Conservation (phyloP, 2,329 filamentous ascomycete genomes). For the Fusarium verticillioides region DNA sequence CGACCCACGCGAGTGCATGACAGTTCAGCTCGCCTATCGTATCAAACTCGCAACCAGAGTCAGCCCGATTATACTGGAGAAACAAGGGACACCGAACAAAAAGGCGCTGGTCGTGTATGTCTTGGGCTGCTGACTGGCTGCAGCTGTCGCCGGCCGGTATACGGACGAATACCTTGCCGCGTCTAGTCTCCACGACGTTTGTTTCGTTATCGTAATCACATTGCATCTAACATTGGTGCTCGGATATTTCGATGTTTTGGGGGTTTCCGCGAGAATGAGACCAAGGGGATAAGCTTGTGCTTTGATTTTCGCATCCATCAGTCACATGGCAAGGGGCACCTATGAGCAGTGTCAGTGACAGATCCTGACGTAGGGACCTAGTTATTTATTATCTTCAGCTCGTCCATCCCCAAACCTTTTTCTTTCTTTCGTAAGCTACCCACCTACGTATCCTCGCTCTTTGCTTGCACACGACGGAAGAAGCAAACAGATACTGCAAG, state of each 20-base stretch:
- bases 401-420: not conserved
- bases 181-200: not conserved
- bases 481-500: slow-evolving; percentile 11
- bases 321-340: not conserved
- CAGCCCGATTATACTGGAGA: slow-evolving; percentile 20
- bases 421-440: not conserved
- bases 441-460: not conserved
- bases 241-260: slow-evolving; percentile 14
- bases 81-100: not conserved
- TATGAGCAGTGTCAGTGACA: not conserved
- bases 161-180: slow-evolving; percentile 26
- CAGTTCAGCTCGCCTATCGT: slow-evolving; percentile 20
- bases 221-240: not conserved
- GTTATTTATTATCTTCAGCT: slow-evolving; percentile 9
- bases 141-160: slow-evolving; percentile 18
- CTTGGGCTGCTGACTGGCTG: slow-evolving; percentile 14
- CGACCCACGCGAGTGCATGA: slow-evolving; percentile 31
- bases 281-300: not conserved
- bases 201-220: not conserved
- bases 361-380: slow-evolving; percentile 10
- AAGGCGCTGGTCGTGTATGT: slow-evolving; percentile 27
- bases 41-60: not conserved
- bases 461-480: not conserved
- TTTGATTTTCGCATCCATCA: not conserved
- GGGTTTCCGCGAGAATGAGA: not conserved